Evolutionary conservation across 2,329 filamentous ascomycete species (phyloP).

Genomic region (Arthrocladium fulminans): DNA sequence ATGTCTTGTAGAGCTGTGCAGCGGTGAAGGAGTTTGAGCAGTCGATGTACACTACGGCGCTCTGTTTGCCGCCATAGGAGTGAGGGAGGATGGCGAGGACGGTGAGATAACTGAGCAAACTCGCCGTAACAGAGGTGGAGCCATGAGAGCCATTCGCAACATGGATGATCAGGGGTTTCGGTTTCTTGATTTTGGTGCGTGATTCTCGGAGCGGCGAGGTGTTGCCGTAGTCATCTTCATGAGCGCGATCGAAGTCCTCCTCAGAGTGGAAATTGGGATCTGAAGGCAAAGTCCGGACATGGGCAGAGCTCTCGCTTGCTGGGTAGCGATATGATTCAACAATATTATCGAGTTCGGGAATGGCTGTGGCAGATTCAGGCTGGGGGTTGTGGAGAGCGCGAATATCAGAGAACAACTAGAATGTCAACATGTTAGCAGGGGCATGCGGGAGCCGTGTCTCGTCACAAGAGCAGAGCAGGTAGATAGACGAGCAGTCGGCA

Average conservation of each 20-base stretch:
- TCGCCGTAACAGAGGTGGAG: conserved; percentile 49
- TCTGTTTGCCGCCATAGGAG: conserved; percentile 35
- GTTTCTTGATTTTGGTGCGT: conserved; percentile 3
- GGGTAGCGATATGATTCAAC: conserved; percentile 30
- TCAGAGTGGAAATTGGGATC: conserved; percentile 5
- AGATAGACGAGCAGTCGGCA: background rate
- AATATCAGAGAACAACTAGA: conserved; percentile 36
- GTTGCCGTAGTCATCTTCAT: conserved; percentile 2
- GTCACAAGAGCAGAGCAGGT: background rate
- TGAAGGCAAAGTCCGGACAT: conserved; percentile 6
- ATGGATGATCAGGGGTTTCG: conserved; percentile 40
- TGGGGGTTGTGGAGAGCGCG: conserved; percentile 22
- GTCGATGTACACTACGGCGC: conserved; percentile 49
- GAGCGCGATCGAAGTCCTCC: background rate
- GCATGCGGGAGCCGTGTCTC: background rate
- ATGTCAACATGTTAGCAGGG: background rate
- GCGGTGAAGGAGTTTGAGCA: conserved; percentile 47
- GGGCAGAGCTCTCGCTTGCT: background rate
- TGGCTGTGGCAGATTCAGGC: conserved; percentile 29
- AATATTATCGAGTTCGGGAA: conserved; percentile 40
- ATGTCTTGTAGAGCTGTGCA: conserved; percentile 32
- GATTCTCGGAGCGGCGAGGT: background rate
- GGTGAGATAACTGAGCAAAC: conserved; percentile 49
- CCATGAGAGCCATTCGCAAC: conserved; percentile 39
- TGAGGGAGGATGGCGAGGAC: conserved; percentile 44